Evolutionary conservation across 202 grass and related monocot genomes (phyloP).

Genomic region (Setaria italica): DNA sequence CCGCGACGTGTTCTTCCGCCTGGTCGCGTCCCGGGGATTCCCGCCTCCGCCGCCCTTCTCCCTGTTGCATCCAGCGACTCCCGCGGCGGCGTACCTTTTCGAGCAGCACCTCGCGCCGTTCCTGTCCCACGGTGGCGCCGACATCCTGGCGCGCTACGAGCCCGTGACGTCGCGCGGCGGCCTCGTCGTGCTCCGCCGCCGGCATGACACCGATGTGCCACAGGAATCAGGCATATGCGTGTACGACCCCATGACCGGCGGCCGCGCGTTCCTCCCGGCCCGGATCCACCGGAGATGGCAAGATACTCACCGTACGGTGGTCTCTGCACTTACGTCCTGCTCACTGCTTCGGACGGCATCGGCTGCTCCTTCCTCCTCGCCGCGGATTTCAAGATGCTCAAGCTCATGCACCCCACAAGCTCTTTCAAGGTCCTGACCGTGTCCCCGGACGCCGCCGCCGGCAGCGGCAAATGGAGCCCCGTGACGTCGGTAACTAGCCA

Average conservation of each 20-base stretch:
- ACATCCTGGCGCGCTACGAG: not conserved
- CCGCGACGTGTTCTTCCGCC: too few species aligned
- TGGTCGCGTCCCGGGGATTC: too few species aligned
- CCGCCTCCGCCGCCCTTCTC: not conserved
- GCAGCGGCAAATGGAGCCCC: not conserved
- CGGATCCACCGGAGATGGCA: not conserved
- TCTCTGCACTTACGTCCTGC: not conserved
- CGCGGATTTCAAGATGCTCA: not conserved
- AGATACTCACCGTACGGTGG: too few species aligned
- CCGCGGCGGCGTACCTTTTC: not conserved
- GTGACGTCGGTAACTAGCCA: not conserved
- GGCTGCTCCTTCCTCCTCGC: not conserved
- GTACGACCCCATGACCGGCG: not conserved
- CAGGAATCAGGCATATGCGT: not conserved
- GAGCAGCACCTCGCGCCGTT: not conserved
- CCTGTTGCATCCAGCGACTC: not conserved
- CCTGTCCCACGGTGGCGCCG: not conserved
- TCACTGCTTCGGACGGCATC: conserved; percentile 14
- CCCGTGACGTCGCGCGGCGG: not conserved
- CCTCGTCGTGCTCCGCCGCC: not conserved
- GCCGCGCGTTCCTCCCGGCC: not conserved
- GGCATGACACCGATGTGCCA: fast-evolving
- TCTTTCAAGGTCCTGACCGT: not conserved
- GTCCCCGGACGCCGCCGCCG: too few species aligned
- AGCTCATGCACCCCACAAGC: too few species aligned